These are phyloP conservation scores for Clavispora fructus DNA, from an alignment of 805 yeast species.

Conservation along the genomic window DNA sequence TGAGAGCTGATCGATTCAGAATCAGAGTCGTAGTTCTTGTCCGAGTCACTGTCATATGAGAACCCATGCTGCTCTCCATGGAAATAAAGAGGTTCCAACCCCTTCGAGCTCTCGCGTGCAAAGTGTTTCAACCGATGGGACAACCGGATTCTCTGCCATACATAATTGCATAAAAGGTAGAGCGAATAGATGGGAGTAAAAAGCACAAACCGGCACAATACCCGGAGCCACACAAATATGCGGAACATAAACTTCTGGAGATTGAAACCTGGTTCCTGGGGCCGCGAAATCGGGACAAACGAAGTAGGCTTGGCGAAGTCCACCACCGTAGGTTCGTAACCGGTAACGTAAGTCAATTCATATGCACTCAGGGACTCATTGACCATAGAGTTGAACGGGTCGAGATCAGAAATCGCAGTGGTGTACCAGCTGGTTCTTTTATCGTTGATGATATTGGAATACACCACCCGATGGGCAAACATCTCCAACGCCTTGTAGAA, in stretches of 20 bases:
- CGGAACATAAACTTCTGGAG: neutral
- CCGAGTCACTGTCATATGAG: constrained; percentile 7
- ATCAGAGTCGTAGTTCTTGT: neutral
- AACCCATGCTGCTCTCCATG: neutral
- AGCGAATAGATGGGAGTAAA: constrained; percentile 60
- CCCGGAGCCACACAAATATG: constrained; percentile 42
- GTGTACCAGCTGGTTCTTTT: constrained; percentile 75
- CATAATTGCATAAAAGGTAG: constrained; percentile 45
- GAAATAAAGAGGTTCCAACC: constrained; percentile 22
- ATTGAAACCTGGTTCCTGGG: neutral
- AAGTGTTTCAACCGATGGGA: constrained; percentile 24
- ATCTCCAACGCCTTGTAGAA: constrained; percentile 9
- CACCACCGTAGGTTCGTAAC: constrained; percentile 54
- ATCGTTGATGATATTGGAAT: constrained; percentile 13
- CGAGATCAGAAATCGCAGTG: constrained; percentile 58
- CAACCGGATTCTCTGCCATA: constrained; percentile 32
- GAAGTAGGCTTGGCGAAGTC: constrained; percentile 45
- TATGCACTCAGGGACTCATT: constrained; percentile 33
- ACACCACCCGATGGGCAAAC: constrained; percentile 6
- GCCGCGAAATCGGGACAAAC: constrained; percentile 6
- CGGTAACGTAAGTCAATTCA: constrained; percentile 40
- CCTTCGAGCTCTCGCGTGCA: constrained; percentile 22
- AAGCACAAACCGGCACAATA: constrained; percentile 41
- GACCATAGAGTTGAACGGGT: constrained; percentile 54
- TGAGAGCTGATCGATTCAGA: neutral